Base-by-base conservation (phyloP, 495 filamentous ascomycete species). In the Aspergillus mulundensis region DNA sequence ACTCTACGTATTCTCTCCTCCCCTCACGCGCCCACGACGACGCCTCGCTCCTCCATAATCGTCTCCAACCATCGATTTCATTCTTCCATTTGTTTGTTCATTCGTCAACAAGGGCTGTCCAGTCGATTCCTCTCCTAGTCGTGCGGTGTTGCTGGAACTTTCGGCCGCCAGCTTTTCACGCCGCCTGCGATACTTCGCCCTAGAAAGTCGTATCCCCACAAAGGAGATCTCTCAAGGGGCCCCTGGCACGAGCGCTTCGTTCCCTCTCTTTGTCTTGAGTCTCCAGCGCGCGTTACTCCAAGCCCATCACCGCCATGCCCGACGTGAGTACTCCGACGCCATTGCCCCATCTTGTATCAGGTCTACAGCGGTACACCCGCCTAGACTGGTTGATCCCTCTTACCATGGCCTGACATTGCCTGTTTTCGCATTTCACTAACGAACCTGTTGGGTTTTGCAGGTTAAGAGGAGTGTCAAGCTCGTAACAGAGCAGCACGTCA, bases 401-500 rank as follows among this genome's bases (percentile, higher is more conserved):
- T 24, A 5, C 10, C n/a, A 24, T n/a, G n/a, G 38, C 48, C 20
- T 40, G 20, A 46, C 40, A 21, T 38, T 34, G 25, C 40, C 49
- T 52, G 32, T 32, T 48, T 39, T 63, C 57, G 59, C 62, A 60
- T 58, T 15, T 10, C 23, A 36, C 62, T 62, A 43, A 62, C 57
- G 12, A 36, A 50, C 50, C 21, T 46, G 34, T 53, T 32, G 41
- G 30, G 25, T 47, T 16, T 8, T 55, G 48, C 48, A 92, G 88
- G 80, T 91, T 67, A 90, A 95, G 77, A 85, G 94, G 57, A 89
- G 80, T 55, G 81, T 98, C 69, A 92, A 93, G 80, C 81, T 98
- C 72, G 81, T 97, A 58, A 98, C 94, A 23, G 86, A 91, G 72
- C 93, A 97, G 71, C 81, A 84, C 56, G 82, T 89, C 69, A 86